A percentile compares a stretch with the other conserved stretches of the same genome.
Conservation (phyloP, 2,329 filamentous ascomycete species). For the Teratosphaeria zuluensis region DNA sequence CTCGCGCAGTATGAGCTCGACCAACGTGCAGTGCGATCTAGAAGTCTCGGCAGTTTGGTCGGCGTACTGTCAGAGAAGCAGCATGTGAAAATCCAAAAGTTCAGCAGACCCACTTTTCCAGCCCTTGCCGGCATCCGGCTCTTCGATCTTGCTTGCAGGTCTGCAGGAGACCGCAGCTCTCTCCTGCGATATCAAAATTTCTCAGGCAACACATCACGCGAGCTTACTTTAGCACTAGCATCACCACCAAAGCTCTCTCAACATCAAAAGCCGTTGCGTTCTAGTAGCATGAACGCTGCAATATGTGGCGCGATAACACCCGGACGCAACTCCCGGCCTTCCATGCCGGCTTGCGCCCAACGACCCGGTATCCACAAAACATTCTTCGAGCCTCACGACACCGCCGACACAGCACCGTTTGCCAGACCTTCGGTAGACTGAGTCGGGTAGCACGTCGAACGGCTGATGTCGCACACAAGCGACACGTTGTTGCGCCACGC, state of each 20-base stretch:
- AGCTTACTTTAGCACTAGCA: not conserved
- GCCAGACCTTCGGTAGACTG: not conserved
- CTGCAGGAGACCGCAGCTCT: not conserved
- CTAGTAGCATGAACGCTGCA: not conserved
- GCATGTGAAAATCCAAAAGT: not conserved
- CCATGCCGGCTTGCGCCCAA: not conserved
- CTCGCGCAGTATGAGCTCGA: not conserved
- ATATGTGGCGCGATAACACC: not conserved
- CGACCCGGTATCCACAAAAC: not conserved
- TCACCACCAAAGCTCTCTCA: not conserved
- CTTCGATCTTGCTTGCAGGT: too few relatives aligned
- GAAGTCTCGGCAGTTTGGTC: not conserved
- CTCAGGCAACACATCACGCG: not conserved
- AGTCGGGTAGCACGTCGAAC: not conserved
- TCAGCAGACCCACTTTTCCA: not conserved
- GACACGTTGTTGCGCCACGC: slow-evolving; percentile 1
- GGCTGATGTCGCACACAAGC: not conserved
- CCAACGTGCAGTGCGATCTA: not conserved
- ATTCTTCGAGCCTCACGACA: not conserved
- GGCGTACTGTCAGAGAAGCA: too few relatives aligned
- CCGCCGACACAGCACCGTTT: not conserved
- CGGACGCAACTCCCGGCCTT: not conserved
- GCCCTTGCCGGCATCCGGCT: not conserved
- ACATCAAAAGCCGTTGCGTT: not conserved
- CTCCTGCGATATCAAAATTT: not conserved